Base-by-base conservation (phyloP, 441 rosid genomes). In the Dalechampia spathulata region DNA sequence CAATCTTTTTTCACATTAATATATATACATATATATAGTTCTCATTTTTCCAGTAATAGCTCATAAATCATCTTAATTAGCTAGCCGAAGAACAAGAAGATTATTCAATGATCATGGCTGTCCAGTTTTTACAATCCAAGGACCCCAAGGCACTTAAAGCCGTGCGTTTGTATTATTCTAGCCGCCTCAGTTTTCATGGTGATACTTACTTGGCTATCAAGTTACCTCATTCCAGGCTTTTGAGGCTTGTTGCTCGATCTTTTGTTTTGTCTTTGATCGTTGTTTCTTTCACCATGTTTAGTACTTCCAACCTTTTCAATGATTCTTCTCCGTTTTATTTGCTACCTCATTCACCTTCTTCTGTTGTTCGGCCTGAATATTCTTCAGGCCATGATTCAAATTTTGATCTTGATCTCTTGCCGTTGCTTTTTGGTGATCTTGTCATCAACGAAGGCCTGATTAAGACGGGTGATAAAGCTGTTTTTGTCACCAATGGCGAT, bases 361-460 rank as follows among this genome's bases (percentile, higher is more conserved):
- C 59, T 26, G 16, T 25, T 65, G 7, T 52, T 47, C 57, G 58
- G 50, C 47, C 65, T 53, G 41, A 59, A n/a, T n/a, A n/a, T 26
- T 8, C 50, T 32, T 21, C 15, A 13, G 13, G 22, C 34, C 32
- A 38, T 15, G 66, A 36, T 7, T 56, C 52, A 4, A 43, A 64
- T 52, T 21, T 38, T 21, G 53, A 72, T 46, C 28, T 64, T 17
- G 67, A 67, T 14, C 20, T 62, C 27, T 59, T 75, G 37, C 68
- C 83, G 15, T 63, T 55, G 41, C 70, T 86, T 52, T 72, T 80
- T 34, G 69, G 36, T 4, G 87, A 83, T 63, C 67, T 82, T 47
- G 37, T 52, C 20, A 72, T 66, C 36, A 83, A 75, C 42, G 85
- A 83, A 75, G 87, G 90, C 57, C 70, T 86, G 3, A 42, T 73